These are phyloP conservation scores for Lantana camara DNA, from an alignment of 257 asterid species.

Conservation along the genomic window DNA sequence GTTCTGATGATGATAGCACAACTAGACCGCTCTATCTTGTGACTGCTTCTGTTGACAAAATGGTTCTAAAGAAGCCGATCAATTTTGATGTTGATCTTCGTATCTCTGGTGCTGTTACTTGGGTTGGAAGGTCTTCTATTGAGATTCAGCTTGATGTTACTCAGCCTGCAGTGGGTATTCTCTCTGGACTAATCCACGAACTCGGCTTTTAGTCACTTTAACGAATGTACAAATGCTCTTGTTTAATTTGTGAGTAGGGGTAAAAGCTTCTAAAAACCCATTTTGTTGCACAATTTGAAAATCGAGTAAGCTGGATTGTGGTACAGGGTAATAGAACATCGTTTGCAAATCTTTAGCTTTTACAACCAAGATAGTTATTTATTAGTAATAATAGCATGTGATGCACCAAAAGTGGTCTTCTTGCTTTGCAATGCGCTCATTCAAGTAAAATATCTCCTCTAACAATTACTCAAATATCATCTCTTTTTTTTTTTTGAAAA, in stretches of 20 bases:
- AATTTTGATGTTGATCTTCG: conserved; percentile 76
- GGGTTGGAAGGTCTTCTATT: conserved; percentile 95
- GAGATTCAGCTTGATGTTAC: conserved; percentile 93
- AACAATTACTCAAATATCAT: too few relatives aligned
- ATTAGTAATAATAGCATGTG: not conserved
- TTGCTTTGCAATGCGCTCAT: conserved; percentile 4
- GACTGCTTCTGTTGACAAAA: conserved; percentile 93
- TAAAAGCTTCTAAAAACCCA: conserved; percentile 7
- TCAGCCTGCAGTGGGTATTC: conserved; percentile 70
- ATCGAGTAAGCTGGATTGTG: not conserved
- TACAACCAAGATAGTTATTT: not conserved
- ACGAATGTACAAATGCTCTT: not conserved
- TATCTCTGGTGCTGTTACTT: conserved; percentile 85
- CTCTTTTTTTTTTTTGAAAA: too few relatives aligned
- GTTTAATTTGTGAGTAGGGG: not conserved
- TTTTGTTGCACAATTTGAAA: conserved; percentile 1
- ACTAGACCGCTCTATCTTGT: conserved; percentile 82
- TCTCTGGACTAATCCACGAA: conserved; percentile 13
- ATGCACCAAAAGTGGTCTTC: conserved; percentile 3
- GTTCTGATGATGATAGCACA: conserved; percentile 81
- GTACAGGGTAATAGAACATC: not conserved
- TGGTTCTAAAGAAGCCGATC: conserved; percentile 91
- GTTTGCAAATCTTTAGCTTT: conserved; percentile 8
- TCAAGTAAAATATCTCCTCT: too few relatives aligned
- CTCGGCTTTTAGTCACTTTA: not conserved